Conservation (phyloP, 768 basidiomycete species). For the Hysterangium stoloniferum region DNA sequence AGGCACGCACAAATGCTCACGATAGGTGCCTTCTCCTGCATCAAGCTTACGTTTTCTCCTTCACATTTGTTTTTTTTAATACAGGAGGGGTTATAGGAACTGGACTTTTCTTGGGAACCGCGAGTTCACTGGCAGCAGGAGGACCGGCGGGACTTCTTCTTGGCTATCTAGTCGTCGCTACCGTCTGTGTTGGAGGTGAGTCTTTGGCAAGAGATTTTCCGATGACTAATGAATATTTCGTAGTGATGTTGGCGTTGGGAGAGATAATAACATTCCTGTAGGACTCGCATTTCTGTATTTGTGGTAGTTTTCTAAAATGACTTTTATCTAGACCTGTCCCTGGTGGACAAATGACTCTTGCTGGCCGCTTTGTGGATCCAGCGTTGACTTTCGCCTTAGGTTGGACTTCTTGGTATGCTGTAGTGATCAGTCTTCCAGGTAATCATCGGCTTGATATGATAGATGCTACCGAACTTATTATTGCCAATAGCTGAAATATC, state of each 20-base stretch:
- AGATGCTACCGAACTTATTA: neutral
- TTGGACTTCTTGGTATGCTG: constrained; percentile 39
- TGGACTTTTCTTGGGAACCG: constrained; percentile 47
- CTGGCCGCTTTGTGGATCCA: constrained; percentile 28
- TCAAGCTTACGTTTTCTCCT: too few species aligned
- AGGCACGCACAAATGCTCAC: constrained; percentile 80
- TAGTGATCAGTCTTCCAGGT: neutral
- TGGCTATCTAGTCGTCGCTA: constrained; percentile 36
- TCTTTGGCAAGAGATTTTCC: neutral
- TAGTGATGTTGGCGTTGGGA: constrained; percentile 25
- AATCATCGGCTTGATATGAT: too few species aligned
- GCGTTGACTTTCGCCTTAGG: constrained; percentile 32
- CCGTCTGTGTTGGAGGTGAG: constrained; percentile 7
- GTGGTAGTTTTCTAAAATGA: constrained; percentile 14
- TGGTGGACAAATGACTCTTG: constrained; percentile 32
- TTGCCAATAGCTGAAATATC: constrained; percentile 22
- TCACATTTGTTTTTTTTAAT: too few species aligned
- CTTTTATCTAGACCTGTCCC: constrained; percentile 23
- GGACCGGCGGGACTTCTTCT: constrained; percentile 47
- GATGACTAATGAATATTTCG: constrained; percentile 15
- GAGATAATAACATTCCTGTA: constrained; percentile 22
- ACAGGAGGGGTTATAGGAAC: constrained; percentile 36
- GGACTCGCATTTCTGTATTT: neutral
- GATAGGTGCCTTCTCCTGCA: too few species aligned
- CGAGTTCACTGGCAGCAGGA: constrained; percentile 36